phyloP scores from a whole-genome alignment of 2,329 filamentous ascomycete genomes.

The Fusarium domesticum region DNA sequence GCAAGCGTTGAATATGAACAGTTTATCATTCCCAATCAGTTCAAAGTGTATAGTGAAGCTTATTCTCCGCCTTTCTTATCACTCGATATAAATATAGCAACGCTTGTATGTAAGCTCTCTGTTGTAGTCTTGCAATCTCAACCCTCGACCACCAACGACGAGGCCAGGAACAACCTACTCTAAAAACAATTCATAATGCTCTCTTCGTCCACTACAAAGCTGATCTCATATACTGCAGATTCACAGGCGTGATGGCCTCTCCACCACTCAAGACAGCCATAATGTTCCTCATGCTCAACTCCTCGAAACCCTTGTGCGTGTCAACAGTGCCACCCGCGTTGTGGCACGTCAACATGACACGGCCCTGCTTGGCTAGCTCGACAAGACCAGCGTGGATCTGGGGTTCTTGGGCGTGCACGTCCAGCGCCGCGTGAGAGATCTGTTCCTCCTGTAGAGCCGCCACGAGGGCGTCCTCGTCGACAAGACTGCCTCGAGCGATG shows the following conservation, averaged over 20 bases:
- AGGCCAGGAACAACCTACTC: not conserved
- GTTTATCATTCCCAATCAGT: not conserved
- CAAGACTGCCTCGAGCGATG: conserved; percentile 60
- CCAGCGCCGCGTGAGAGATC: conserved; percentile 55
- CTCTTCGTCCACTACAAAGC: not conserved
- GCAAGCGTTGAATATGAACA: conserved; percentile 2
- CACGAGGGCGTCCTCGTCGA: conserved; percentile 63
- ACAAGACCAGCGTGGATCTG: conserved; percentile 46
- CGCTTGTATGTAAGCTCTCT: too few species aligned
- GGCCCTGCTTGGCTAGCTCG: conserved; percentile 37
- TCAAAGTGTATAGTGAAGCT: too few species aligned
- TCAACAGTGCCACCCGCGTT: conserved; percentile 66
- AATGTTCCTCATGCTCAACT: conserved; percentile 64
- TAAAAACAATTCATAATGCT: not conserved
- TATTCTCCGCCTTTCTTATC: too few species aligned
- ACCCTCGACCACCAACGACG: not conserved
- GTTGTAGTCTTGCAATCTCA: not conserved
- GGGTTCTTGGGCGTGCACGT: conserved; percentile 63
- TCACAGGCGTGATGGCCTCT: conserved; percentile 59
- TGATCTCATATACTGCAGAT: conserved; percentile 49
- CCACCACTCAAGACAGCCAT: conserved; percentile 54
- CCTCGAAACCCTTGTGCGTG: conserved; percentile 64
- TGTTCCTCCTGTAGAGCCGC: conserved; percentile 53
- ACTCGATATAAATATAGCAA: too few species aligned
- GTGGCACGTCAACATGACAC: conserved; percentile 62